Percentiles rank a stretch among this genome's conserved stretches.
These are phyloP conservation scores for Puya raimondii DNA, from an alignment of 176 grass and related monocot species.

Conservation along the genomic window DNA sequence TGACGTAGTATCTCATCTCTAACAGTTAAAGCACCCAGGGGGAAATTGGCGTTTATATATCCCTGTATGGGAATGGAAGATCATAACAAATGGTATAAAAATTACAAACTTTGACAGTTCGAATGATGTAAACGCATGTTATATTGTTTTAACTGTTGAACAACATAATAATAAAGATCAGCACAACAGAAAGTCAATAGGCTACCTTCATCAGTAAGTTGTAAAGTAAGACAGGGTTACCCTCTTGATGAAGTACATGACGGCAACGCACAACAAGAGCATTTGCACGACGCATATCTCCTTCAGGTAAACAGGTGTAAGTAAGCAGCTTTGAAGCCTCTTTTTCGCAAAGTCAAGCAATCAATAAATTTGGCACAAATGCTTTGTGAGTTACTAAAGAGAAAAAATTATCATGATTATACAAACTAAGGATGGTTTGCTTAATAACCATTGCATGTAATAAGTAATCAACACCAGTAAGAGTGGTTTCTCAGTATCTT, in stretches of 20 bases:
- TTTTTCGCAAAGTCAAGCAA: not conserved
- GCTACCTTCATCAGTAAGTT: conserved; percentile 89
- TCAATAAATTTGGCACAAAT: no score
- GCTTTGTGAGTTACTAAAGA: no score
- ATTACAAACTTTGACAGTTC: not conserved
- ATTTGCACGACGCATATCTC: conserved; percentile 92
- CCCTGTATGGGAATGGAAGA: conserved; percentile 39
- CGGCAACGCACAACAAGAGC: conserved; percentile 74
- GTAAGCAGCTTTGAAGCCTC: not conserved
- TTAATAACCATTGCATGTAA: no score
- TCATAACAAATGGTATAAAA: conserved; percentile 1
- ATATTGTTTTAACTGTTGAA: not conserved
- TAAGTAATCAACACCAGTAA: no score
- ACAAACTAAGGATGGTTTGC: no score
- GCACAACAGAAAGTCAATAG: conserved; percentile 8
- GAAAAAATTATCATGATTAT: no score
- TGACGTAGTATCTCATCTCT: conserved; percentile 77
- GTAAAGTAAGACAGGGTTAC: conserved; percentile 59
- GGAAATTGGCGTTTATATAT: conserved; percentile 68
- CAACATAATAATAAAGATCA: not conserved
- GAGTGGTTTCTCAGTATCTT: no score
- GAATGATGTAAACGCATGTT: not conserved
- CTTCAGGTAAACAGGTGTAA: conserved; percentile 27
- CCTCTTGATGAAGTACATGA: conserved; percentile 55
- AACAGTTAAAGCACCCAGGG: conserved; percentile 81